Evolutionary conservation across 2,329 filamentous ascomycete species (phyloP), one percentile per base, ranked within the genome.

Genomic region (Dactylonectria macrodidyma): DNA sequence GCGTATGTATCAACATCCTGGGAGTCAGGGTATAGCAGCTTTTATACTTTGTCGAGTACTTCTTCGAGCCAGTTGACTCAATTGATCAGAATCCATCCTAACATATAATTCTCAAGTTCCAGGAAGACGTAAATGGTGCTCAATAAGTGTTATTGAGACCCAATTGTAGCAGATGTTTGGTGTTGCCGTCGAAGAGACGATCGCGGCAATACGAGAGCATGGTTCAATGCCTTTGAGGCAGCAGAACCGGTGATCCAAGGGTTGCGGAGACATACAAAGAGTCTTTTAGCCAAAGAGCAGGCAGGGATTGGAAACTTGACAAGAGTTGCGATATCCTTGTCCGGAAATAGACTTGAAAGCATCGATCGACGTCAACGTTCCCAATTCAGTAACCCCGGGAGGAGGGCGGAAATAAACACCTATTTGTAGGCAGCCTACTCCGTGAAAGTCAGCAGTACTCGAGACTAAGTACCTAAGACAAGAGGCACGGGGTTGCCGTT

Each of bases 401-500:
- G 56, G 48, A 38, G 50, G 38, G 55, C 38, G 68, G 62, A 62
- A 69, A 69, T 68, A 62, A 33, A 38, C 22, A 14, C 16, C 26
- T 51, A 56, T 41, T 50, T 68, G 44, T 54, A 50, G 26, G 26
- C 26, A 30, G 7, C 41, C 36, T 12, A 30, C 19, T 22, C 10
- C 46, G 24, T 30, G 5, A 9, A 16, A 41, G 36, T 41, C 10
- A 11, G 36, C 14, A 41, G 36, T 41, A 41, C 36, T 11, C 14
- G 26, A 30, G 26, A 10, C 36, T 41, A 5, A 3, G 10, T 41
- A 41, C 36, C 36, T 4, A 48, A 19, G 34, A 52, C 30, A 64
- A 62, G 59, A 57, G 48, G 63, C 65, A 63, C 59, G 62, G 66
- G 64, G 59, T 67, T 60, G 60, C 44, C 26, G 65, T 63, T 64